Percentiles rank a stretch among this genome's conserved stretches.
phyloP scores from a whole-genome alignment of 305 asterid species.

The Plantago rigida region DNA sequence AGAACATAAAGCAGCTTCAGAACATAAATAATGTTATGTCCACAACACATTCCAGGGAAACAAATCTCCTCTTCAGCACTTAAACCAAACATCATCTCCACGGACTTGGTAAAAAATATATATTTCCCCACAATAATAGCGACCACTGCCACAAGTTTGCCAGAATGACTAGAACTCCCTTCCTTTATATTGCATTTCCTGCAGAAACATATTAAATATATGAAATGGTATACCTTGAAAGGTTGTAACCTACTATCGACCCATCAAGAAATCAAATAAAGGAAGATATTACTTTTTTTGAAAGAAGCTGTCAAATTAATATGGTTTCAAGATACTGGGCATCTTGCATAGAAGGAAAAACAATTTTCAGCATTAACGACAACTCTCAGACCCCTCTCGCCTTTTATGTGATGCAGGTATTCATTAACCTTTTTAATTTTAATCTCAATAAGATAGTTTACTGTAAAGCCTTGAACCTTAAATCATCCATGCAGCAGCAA shows the following conservation, averaged over 20 bases:
- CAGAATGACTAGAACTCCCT: constrained; percentile 50
- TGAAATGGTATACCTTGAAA: background rate
- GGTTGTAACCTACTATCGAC: background rate
- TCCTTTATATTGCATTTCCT: constrained; percentile 78
- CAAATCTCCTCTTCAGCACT: constrained; percentile 16
- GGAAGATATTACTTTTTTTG: background rate
- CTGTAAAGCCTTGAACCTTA: too few relatives aligned
- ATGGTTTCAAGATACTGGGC: too few relatives aligned
- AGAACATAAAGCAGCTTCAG: constrained; percentile 26
- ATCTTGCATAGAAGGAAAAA: background rate
- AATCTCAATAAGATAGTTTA: too few relatives aligned
- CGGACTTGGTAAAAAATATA: constrained; percentile 11
- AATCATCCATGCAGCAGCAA: too few relatives aligned
- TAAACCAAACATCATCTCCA: constrained; percentile 1
- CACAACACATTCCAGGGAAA: constrained; percentile 19
- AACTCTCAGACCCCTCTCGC: too few relatives aligned
- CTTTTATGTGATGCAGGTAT: too few relatives aligned
- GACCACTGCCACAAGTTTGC: background rate
- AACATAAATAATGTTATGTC: constrained; percentile 16
- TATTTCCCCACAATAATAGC: constrained; percentile 18
- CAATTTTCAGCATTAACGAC: background rate
- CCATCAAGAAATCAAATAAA: background rate
- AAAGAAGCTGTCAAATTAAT: too few relatives aligned
- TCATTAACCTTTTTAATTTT: too few relatives aligned
- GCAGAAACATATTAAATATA: constrained; percentile 20